These are phyloP conservation scores for Oryza punctata DNA, from an alignment of 176 grass and related monocot genomes.

Conservation along the genomic window DNA sequence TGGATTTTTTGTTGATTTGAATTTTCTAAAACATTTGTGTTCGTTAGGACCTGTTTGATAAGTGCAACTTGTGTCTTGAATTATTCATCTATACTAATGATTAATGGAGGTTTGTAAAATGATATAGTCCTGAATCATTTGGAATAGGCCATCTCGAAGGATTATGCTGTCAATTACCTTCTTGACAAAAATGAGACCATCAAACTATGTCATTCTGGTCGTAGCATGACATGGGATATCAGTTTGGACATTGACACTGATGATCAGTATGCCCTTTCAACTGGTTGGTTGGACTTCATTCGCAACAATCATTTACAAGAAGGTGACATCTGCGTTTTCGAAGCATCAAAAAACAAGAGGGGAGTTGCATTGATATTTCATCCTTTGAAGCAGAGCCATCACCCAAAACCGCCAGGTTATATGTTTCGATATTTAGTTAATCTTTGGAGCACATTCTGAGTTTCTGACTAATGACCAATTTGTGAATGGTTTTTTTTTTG, in stretches of 20 bases:
- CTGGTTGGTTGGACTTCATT: conserved; percentile 3
- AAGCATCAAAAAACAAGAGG: conserved; percentile 12
- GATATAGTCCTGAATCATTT: background rate
- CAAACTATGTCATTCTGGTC: background rate
- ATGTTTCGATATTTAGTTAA: background rate
- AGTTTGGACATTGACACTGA: background rate
- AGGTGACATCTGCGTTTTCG: conserved; percentile 38
- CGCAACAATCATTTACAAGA: conserved; percentile 9
- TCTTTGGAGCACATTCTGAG: background rate
- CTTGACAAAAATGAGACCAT: background rate
- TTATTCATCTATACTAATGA: background rate
- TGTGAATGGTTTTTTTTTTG: background rate
- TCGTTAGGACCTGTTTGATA: background rate
- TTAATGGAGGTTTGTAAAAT: background rate
- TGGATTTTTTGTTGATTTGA: background rate
- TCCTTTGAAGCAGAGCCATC: conserved; percentile 3
- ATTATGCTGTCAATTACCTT: conserved; percentile 26
- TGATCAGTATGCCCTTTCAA: background rate
- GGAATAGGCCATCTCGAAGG: conserved; percentile 20
- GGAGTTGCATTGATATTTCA: conserved; percentile 6
- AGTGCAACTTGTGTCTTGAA: background rate
- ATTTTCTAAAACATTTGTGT: background rate
- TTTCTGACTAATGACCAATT: background rate
- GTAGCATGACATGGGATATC: conserved; percentile 17
- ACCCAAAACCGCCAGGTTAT: background rate